Evolutionary conservation across 2,329 filamentous ascomycete species (phyloP), one percentile per base, ranked within the genome.

Genomic region (Sphaerostilbella broomeana): DNA sequence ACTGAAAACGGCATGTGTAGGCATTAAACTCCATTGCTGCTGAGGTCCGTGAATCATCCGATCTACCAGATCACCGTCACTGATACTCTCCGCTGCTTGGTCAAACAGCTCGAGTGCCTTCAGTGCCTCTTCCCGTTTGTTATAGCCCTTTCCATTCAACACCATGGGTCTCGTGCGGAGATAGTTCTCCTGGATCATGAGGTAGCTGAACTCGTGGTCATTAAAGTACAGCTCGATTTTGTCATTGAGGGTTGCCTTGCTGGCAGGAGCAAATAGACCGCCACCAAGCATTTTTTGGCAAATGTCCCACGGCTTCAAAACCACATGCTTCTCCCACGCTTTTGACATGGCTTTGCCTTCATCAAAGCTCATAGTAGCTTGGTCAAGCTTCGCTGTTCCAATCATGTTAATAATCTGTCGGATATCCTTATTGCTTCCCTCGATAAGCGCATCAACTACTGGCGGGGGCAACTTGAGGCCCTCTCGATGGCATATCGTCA

Each of bases 221-320:
- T 98, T 97, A 71, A 98, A 98, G 62, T 98, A 98, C 2, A 98
- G 77, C 63, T 98, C 90, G 47, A 94, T 92, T 70, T 98, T 98
- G 61, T 98, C 90, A 58, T 97, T 97, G 24, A 98, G 68, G 0
- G 87, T 94, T 3, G 86, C 71, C 50, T 86, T 94, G 63, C 87
- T 94, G 35, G 81, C 79, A 4, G 81, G 75, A 17, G 85, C 75
- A 62, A 97, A 98, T 63, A 95, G 78, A 25, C 87, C 86, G 4
- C 87, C 82, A 18, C 78, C 86, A 5, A 98, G 76, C 58, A 98
- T 87, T 66, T 95, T 95, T 57, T 84, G 77, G 46, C 86, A 89
- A 54, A 98, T 98, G 56, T 98, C 92, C 92, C 92, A 98, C 0
- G 92, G 92, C 63, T 97, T 97, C 40, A 98, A 69, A 11, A 98